A percentile compares a stretch with the other conserved stretches of the same genome.
Conservation (phyloP, 2,329 filamentous ascomycete genomes). For the Chaetomium globosum region DNA sequence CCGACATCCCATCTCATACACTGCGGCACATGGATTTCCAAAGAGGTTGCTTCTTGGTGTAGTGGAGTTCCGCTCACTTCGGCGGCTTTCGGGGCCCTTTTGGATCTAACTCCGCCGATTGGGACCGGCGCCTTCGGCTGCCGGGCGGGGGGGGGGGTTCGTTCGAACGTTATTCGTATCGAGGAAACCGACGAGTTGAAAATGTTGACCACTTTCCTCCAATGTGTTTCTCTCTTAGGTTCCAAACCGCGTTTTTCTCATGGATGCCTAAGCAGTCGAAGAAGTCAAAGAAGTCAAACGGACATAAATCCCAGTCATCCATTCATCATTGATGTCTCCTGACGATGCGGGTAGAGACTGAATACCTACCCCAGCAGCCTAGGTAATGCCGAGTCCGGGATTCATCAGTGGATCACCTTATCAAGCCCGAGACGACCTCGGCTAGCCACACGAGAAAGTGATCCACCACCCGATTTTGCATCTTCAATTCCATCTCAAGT, state of each 20-base stretch:
- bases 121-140: background rate
- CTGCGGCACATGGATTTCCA: no score
- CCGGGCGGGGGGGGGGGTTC: background rate
- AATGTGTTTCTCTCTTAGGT: background rate
- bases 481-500: background rate
- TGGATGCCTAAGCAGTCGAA: no score
- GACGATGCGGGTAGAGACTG: background rate
- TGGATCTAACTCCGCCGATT: slow-evolving; percentile 9
- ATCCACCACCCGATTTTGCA: background rate
- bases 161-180: no score
- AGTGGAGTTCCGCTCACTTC: background rate
- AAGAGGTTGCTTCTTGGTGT: background rate
- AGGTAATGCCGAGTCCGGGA: background rate
- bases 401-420: background rate
- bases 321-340: background rate
- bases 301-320: background rate
- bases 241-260: background rate
- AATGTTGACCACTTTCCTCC: background rate
- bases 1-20: no score
- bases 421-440: background rate
- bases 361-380: no score
- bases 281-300: background rate
- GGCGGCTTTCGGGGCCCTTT: slow-evolving; percentile 1
- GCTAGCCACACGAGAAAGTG: background rate
- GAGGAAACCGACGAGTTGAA: background rate